Conservation (phyloP, 371 early-diverging fungal genomes). For the Funneliformis caledonium region DNA sequence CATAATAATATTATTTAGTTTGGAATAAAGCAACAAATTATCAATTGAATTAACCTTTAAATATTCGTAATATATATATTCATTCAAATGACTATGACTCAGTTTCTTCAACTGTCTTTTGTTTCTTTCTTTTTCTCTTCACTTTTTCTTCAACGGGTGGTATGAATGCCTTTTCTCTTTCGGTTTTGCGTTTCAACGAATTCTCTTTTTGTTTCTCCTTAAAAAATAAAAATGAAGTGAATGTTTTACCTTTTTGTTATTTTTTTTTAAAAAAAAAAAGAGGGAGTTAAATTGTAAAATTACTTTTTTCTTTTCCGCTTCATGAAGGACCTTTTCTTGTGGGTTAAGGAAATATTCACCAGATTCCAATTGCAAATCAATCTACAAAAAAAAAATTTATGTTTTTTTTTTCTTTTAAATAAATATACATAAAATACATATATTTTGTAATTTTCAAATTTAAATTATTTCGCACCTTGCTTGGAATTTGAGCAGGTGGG, state of each 20-base stretch:
- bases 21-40: too few relatives aligned
- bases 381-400: constrained; percentile 34
- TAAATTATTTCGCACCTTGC: constrained; percentile 60
- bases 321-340: constrained; percentile 60
- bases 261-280: background rate
- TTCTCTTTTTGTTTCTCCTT: constrained; percentile 66
- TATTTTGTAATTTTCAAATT: background rate
- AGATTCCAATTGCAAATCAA: constrained; percentile 92
- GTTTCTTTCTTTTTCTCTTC: constrained; percentile 52
- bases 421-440: constrained; percentile 9
- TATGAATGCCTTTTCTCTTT: constrained; percentile 73
- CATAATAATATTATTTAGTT: too few relatives aligned
- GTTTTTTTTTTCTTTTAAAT: background rate
- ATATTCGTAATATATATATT: background rate
- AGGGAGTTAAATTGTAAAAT: background rate
- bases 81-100: background rate
- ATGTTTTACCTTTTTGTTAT: too few relatives aligned
- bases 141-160: constrained; percentile 69
- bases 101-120: background rate
- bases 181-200: constrained; percentile 59
- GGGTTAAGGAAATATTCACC: constrained; percentile 96
- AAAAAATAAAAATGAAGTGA: background rate
- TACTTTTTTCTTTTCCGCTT: constrained; percentile 69
- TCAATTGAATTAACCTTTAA: too few relatives aligned
- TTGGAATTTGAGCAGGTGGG: constrained; percentile 87